Conservation (phyloP, 1,284 basidiomycete genomes). For the Leccinum solheimii region DNA sequence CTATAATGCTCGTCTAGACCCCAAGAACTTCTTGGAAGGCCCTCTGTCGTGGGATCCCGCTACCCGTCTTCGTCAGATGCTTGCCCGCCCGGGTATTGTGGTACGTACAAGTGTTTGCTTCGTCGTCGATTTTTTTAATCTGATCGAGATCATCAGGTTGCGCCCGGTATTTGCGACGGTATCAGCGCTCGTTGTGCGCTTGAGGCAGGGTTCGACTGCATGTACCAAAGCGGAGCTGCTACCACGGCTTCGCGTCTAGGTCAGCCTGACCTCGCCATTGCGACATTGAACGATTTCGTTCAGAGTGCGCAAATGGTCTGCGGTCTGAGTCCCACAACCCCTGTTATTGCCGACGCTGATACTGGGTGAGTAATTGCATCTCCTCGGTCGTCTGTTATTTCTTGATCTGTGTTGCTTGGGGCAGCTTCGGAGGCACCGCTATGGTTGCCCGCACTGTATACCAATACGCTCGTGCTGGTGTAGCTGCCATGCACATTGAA, state of each 20-base stretch:
- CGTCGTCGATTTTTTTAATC: not conserved
- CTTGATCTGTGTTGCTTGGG: not conserved
- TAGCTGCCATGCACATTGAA: slow-evolving; percentile 79
- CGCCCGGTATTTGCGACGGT: slow-evolving; percentile 80
- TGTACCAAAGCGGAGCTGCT: slow-evolving; percentile 79
- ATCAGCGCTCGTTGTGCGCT: slow-evolving; percentile 78
- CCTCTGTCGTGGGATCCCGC: slow-evolving; percentile 65
- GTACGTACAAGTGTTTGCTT: slow-evolving; percentile 41
- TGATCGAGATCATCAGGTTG: slow-evolving; percentile 44
- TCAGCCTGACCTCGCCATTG: slow-evolving; percentile 77
- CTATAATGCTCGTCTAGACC: slow-evolving; percentile 53
- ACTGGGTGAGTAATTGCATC: slow-evolving; percentile 50
- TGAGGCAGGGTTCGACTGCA: slow-evolving; percentile 72
- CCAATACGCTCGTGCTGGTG: slow-evolving; percentile 69
- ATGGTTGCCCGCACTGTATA: slow-evolving; percentile 77
- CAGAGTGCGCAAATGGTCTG: slow-evolving; percentile 67
- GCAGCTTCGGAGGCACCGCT: slow-evolving; percentile 72
- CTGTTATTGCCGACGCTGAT: slow-evolving; percentile 81
- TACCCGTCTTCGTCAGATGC: slow-evolving; percentile 73
- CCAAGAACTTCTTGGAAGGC: slow-evolving; percentile 67
- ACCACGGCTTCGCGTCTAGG: slow-evolving; percentile 78
- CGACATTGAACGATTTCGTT: slow-evolving; percentile 78
- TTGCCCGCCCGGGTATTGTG: slow-evolving; percentile 74
- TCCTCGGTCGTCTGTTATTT: not conserved
- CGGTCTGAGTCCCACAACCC: slow-evolving; percentile 58